These are phyloP conservation scores for Pseudisothecium myosuroides DNA, from an alignment of 225 moss, liverwort and hornwort species.

Conservation along the genomic window DNA sequence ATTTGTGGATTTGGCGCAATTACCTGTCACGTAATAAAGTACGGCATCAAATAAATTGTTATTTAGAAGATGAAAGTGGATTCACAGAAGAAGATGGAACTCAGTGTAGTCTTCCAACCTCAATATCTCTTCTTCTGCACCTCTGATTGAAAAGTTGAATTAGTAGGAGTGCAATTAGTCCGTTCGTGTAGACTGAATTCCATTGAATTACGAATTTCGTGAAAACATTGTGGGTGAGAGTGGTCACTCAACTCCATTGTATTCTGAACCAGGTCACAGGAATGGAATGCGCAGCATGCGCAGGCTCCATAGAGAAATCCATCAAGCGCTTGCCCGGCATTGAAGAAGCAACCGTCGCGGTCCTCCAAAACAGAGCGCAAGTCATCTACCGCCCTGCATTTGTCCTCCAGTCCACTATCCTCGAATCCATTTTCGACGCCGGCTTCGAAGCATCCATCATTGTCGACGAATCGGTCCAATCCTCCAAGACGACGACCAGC, in stretches of 20 bases:
- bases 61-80: not conserved
- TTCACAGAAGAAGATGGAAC: not conserved
- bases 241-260: not conserved
- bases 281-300: constrained; percentile 91
- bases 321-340: constrained; percentile 89
- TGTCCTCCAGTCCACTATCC: constrained; percentile 52
- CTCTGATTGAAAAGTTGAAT: not conserved
- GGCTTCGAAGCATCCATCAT: constrained; percentile 55
- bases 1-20: not conserved
- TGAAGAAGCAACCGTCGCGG: constrained; percentile 73
- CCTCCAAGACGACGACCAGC: constrained; percentile 13
- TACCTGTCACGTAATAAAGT: not conserved
- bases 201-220: not conserved
- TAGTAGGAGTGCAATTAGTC: not conserved
- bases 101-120: not conserved
- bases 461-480: not conserved
- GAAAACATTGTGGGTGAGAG: not conserved
- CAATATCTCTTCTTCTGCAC: not conserved
- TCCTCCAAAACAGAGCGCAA: constrained; percentile 80
- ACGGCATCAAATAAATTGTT: not conserved
- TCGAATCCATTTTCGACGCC: constrained; percentile 74
- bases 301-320: constrained; percentile 86
- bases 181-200: not conserved
- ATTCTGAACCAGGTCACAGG: constrained; percentile 49
- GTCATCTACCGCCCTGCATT: constrained; percentile 67